Conservation (phyloP, 2,329 filamentous ascomycete species). For the Alternaria atra region DNA sequence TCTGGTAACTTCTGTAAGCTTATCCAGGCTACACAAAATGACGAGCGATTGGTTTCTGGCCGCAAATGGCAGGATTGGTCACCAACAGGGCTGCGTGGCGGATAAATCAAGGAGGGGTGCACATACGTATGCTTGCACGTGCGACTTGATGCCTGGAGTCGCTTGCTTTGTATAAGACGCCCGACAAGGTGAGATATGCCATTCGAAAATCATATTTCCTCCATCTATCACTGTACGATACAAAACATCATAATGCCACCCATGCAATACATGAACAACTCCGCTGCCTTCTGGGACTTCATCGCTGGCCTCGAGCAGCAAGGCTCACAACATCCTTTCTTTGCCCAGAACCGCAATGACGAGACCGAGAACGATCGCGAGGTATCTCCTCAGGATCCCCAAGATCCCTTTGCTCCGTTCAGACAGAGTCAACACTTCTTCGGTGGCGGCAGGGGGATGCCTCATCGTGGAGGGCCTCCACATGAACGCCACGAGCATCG, state of each 20-base stretch:
- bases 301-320: conserved; percentile 60
- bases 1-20: conserved; percentile 35
- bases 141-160: conserved; percentile 39
- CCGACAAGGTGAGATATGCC: conserved; percentile 20
- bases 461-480: conserved; percentile 43
- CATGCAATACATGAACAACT: conserved; percentile 62
- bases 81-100: conserved; percentile 33
- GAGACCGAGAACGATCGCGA: conserved; percentile 35
- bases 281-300: conserved; percentile 66
- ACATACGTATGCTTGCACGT: conserved; percentile 44
- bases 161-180: conserved; percentile 36
- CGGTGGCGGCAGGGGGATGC: conserved; percentile 34
- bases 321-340: conserved; percentile 57
- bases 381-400: conserved; percentile 24
- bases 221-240: conserved; percentile 12
- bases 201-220: conserved; percentile 16
- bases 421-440: conserved; percentile 48
- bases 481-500: conserved; percentile 33
- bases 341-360: conserved; percentile 47
- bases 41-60: conserved; percentile 30
- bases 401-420: conserved; percentile 40
- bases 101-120: conserved; percentile 20
- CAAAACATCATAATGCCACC: conserved; percentile 57
- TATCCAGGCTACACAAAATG: conserved; percentile 10
- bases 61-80: conserved; percentile 7